phyloP scores from a whole-genome alignment of 202 grass and related monocot genomes.

The Carex arenaria region DNA sequence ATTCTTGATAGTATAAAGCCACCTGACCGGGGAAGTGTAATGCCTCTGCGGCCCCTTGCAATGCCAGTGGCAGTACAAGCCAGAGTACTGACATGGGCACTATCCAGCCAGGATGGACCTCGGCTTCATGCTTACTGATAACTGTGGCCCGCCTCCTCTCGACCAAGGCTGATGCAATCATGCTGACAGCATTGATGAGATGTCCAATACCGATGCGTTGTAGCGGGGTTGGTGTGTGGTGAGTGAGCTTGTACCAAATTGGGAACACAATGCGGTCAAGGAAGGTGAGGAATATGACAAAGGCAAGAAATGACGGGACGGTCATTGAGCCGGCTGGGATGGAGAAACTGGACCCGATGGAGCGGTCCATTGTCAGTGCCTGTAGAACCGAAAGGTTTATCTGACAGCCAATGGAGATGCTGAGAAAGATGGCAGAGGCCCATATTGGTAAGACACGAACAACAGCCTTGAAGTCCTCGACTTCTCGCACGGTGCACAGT shows the following conservation, averaged over 20 bases:
- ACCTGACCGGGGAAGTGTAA: slow-evolving; percentile 61
- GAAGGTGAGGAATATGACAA: slow-evolving; percentile 35
- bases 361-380: slow-evolving; percentile 70
- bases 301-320: slow-evolving; percentile 12
- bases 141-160: slow-evolving; percentile 33
- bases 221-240: slow-evolving; percentile 37
- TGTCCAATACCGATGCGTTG: slow-evolving; percentile 58
- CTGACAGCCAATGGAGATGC: slow-evolving; percentile 48
- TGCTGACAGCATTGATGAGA: slow-evolving; percentile 33
- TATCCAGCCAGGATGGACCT: slow-evolving; percentile 36
- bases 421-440: slow-evolving; percentile 40
- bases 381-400: slow-evolving; percentile 59
- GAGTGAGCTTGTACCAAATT: slow-evolving; percentile 26
- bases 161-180: slow-evolving; percentile 42
- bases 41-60: slow-evolving; percentile 47
- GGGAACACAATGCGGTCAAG: slow-evolving; percentile 54
- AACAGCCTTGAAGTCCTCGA: slow-evolving; percentile 62
- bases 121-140: slow-evolving; percentile 30
- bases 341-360: slow-evolving; percentile 33
- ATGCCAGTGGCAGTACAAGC: slow-evolving; percentile 51
- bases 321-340: slow-evolving; percentile 50
- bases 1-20: slow-evolving; percentile 74
- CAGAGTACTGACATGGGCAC: slow-evolving; percentile 61
- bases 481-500: slow-evolving; percentile 61
- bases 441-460: slow-evolving; percentile 55